These are phyloP conservation scores for Pythium brassicae DNA, from an alignment of 352 stramenopile species.

Conservation along the genomic window DNA sequence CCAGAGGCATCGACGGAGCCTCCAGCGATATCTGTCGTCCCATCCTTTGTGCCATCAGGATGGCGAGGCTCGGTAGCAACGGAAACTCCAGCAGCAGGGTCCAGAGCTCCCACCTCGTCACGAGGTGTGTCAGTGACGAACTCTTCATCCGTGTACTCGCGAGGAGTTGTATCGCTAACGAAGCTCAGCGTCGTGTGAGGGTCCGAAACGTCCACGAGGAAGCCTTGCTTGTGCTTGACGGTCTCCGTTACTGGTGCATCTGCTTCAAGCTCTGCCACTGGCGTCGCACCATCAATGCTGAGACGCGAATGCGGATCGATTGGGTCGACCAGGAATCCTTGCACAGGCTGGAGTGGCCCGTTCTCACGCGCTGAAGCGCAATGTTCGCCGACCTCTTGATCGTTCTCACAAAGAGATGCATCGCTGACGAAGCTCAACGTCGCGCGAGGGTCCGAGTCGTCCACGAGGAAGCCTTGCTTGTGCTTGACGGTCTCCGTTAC, in stretches of 20 bases:
- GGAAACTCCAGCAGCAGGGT: neutral
- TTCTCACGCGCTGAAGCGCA: neutral
- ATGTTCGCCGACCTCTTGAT: too few relatives aligned
- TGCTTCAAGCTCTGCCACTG: neutral
- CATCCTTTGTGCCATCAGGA: too few relatives aligned
- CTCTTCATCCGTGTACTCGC: neutral
- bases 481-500: neutral
- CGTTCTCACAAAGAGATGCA: neutral
- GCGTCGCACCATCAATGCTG: neutral
- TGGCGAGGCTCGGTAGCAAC: too few relatives aligned
- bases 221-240: neutral
- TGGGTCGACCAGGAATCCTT: neutral
- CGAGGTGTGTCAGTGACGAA: neutral
- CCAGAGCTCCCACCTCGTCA: neutral
- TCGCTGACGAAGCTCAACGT: neutral
- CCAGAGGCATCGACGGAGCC: too few relatives aligned
- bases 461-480: neutral
- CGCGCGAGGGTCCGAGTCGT: neutral
- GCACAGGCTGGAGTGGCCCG: neutral
- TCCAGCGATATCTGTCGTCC: too few relatives aligned
- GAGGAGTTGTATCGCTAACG: neutral
- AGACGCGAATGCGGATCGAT: neutral
- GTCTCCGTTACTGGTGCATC: neutral
- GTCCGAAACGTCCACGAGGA: neutral
- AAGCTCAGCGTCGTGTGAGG: neutral